phyloP scores from a whole-genome alignment of 805 yeast genomes.

The Metschnikowia rubicola region DNA sequence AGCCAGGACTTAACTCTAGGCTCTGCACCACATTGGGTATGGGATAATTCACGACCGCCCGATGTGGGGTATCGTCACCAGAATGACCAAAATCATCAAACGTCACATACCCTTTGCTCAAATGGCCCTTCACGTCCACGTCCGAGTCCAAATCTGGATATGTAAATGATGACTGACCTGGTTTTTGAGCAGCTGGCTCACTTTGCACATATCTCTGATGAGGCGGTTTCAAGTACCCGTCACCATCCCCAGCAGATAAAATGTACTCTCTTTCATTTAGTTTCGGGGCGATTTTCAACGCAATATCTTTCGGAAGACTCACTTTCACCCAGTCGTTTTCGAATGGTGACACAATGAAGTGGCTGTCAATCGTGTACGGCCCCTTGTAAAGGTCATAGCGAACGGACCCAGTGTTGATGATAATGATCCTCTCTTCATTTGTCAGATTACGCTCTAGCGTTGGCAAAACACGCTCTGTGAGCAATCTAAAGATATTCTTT shows the following conservation, averaged over 20 bases:
- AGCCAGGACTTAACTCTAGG: constrained; percentile 27
- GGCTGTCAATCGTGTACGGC: constrained; percentile 73
- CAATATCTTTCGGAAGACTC: constrained; percentile 55
- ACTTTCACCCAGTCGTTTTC: constrained; percentile 73
- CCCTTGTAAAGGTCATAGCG: constrained; percentile 86
- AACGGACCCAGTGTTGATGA: constrained; percentile 84
- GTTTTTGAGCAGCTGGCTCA: background rate
- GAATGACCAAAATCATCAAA: constrained; percentile 77
- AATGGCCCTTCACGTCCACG: constrained; percentile 10
- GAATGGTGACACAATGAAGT: constrained; percentile 83
- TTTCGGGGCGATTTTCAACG: constrained; percentile 48
- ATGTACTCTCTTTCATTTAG: constrained; percentile 59
- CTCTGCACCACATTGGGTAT: constrained; percentile 80
- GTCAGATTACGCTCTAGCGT: constrained; percentile 29
- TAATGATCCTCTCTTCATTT: constrained; percentile 40
- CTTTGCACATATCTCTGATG: constrained; percentile 9
- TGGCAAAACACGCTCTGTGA: constrained; percentile 57
- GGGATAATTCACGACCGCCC: constrained; percentile 51
- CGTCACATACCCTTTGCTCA: constrained; percentile 74
- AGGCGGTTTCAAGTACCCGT: constrained; percentile 11
- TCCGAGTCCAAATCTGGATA: constrained; percentile 9
- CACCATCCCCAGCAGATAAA: background rate
- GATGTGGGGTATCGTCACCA: constrained; percentile 83
- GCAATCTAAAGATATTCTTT: constrained; percentile 53
- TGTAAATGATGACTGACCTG: background rate